Base-by-base conservation (phyloP, 2,329 filamentous ascomycete genomes). In the Paracamarosporium sp. region DNA sequence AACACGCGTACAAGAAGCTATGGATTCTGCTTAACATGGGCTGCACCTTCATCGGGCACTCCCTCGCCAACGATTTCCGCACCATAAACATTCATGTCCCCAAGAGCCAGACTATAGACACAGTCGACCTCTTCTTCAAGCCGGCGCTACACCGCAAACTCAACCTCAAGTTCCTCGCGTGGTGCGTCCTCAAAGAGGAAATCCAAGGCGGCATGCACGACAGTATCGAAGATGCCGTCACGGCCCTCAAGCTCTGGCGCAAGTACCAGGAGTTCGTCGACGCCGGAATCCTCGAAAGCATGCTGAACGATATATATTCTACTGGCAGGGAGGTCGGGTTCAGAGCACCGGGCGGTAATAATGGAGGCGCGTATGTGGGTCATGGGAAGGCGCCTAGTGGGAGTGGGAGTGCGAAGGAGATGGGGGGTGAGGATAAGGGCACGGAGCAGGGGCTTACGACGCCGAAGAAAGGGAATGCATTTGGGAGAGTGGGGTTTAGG, bases 41-140 rank as follows among this genome's bases (percentile, higher is more conserved):
- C 46, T 97, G 93, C 78, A 87, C 91, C 61, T 99, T 99, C 74
- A 86, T 99, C 5, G 95, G 95, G 2, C 95, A 99, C 71, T 94
- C 94, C 4, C 83, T 99, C 40, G 92, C 92, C 65, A 94, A 95
- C 67, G 95, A 99, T 77, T 98, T 99, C 79, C 92, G 95, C 52
- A 96, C 96, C 55, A 96, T 97, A 78, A 99, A 99, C 76, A 97
- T 99, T 55, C 92, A 97, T 74, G 90, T 99, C 0, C 95, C 96
- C 1, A 91, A 90, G 72, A 78, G 86, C 3, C 95, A 99, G 75
- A 90, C 97, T 33, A 92, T 99, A 54, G 95, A 99, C 77, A 99
- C 96, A 0, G 93, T 93, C 65, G 90, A 96, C 62, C 83, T 97
- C 1, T 98, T 96, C 80, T 96, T 91, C 77, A 88, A 96, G 57